Conservation (phyloP, 1,284 basidiomycete species). For the Ganoderma sinense region DNA sequence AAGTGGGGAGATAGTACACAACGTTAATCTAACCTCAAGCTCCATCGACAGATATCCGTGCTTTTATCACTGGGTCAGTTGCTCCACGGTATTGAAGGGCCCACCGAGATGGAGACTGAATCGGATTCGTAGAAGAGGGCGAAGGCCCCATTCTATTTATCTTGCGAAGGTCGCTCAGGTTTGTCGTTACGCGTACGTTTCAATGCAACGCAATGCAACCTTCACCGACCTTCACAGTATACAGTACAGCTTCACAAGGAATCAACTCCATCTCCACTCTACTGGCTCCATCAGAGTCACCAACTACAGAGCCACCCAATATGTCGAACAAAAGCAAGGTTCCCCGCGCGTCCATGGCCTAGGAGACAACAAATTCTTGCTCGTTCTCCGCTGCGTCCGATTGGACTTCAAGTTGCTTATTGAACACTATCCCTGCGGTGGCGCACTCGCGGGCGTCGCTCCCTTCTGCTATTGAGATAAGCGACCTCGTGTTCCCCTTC, state of each 20-base stretch:
- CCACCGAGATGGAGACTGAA: background rate
- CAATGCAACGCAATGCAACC: background rate
- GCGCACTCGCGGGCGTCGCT: slow-evolving; percentile 8
- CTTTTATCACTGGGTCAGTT: background rate
- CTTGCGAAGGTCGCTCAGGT: background rate
- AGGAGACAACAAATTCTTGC: background rate
- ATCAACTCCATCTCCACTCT: background rate
- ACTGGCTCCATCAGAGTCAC: background rate
- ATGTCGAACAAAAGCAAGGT: background rate
- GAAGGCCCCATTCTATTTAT: background rate
- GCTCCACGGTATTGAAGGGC: background rate
- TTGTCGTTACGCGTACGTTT: background rate
- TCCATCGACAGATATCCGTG: background rate
- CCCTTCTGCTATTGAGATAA: slow-evolving; percentile 27
- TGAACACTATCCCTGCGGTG: slow-evolving; percentile 8
- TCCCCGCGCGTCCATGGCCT: background rate
- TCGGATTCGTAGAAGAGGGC: background rate
- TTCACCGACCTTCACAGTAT: background rate
- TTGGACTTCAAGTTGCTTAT: background rate
- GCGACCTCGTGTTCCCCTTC: slow-evolving; percentile 23
- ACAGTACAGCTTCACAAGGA: background rate
- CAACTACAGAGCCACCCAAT: background rate
- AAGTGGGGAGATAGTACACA: background rate
- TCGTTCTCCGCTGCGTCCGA: background rate
- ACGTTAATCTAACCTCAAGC: background rate